A percentile compares a stretch with the other conserved stretches of the same genome.
These are phyloP conservation scores for Citrus trifoliata DNA, from an alignment of 345 rosid species.

Conservation along the genomic window DNA sequence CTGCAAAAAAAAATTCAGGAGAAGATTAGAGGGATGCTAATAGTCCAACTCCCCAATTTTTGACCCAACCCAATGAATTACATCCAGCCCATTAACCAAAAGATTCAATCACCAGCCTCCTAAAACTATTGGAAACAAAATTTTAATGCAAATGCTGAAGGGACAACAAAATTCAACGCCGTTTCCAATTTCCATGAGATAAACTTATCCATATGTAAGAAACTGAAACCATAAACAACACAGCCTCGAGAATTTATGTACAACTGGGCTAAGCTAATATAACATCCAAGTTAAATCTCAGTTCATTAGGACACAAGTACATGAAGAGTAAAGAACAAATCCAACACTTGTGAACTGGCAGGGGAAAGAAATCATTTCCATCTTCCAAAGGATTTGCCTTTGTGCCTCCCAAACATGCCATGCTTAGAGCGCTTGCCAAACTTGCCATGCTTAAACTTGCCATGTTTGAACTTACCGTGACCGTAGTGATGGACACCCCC, in stretches of 20 bases:
- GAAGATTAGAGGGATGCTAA: too few relatives aligned
- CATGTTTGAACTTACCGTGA: slow-evolving; percentile 75
- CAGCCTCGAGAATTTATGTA: not conserved
- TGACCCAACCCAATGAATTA: too few relatives aligned
- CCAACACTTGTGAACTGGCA: not conserved
- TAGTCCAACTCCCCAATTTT: too few relatives aligned
- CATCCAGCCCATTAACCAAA: not conserved
- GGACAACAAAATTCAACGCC: not conserved
- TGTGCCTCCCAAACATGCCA: slow-evolving; percentile 68
- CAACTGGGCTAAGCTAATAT: not conserved
- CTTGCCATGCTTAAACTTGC: slow-evolving; percentile 68
- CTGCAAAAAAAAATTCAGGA: too few relatives aligned
- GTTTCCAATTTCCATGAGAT: not conserved
- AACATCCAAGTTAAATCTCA: not conserved
- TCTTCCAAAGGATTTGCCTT: slow-evolving; percentile 43
- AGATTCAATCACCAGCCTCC: not conserved
- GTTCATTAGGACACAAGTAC: not conserved
- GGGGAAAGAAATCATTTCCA: slow-evolving; percentile 42
- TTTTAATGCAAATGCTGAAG: not conserved
- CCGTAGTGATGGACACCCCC: slow-evolving; percentile 46
- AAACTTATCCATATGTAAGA: not conserved
- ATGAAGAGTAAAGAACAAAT: not conserved
- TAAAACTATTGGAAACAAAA: not conserved
- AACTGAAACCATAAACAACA: not conserved
- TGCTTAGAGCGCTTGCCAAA: slow-evolving; percentile 66